Evolutionary conservation across 306 rosid genomes (phyloP).

Genomic region (Mucuna pruriens): DNA sequence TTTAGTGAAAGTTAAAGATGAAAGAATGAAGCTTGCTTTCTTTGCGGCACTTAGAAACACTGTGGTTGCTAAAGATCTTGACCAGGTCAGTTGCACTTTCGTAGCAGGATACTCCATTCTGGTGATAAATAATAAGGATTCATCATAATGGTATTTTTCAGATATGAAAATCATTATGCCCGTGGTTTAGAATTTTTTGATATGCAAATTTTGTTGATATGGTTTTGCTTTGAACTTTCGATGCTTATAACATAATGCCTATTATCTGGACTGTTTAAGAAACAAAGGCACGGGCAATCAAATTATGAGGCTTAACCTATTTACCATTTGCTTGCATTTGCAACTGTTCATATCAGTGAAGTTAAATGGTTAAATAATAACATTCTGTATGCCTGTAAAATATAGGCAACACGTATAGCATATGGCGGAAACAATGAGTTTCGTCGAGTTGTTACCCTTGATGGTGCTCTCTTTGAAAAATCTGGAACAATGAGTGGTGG

Average conservation of each 20-base stretch:
- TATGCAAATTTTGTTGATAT: conserved; percentile 18
- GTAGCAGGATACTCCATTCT: neutral
- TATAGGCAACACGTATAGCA: conserved; percentile 86
- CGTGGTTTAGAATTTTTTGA: conserved; percentile 11
- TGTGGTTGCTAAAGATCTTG: conserved; percentile 85
- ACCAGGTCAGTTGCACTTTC: conserved; percentile 70
- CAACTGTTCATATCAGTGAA: conserved; percentile 2
- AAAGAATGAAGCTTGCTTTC: conserved; percentile 93
- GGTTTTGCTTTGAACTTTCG: conserved; percentile 17
- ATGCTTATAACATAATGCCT: conserved; percentile 4
- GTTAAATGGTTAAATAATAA: conserved; percentile 31
- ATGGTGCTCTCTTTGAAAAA: conserved; percentile 86
- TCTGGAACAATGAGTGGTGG: conserved; percentile 99
- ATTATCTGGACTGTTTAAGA: neutral
- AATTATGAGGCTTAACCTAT: neutral
- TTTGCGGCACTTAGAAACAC: conserved; percentile 77
- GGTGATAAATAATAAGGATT: conserved; percentile 6
- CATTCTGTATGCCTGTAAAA: conserved; percentile 21
- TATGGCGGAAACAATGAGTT: conserved; percentile 70
- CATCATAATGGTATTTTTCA: neutral
- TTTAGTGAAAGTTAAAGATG: conserved; percentile 79
- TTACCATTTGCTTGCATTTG: conserved; percentile 6
- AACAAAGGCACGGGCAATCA: neutral
- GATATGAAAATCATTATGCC: conserved; percentile 5
- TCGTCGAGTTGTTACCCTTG: conserved; percentile 91